phyloP scores from a whole-genome alignment of 1,284 basidiomycete species.

The Singerocomus rubriflavus region DNA sequence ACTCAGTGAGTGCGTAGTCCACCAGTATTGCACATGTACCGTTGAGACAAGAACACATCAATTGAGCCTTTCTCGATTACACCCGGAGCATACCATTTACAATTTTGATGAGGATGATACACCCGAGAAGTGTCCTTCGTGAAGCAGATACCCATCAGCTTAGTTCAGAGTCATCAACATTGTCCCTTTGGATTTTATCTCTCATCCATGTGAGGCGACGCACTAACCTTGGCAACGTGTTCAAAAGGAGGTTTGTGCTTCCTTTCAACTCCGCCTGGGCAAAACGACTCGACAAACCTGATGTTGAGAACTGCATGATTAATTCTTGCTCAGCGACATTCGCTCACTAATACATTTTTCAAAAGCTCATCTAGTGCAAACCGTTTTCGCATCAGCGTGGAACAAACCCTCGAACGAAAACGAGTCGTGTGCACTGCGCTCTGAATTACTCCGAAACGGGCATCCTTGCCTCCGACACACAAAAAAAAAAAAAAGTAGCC shows the following conservation, averaged over 20 bases:
- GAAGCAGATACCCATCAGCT: no score
- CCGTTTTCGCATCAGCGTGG: no score
- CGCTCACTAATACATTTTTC: background rate
- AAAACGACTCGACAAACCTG: background rate
- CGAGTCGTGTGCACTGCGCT: no score
- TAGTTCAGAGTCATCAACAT: background rate
- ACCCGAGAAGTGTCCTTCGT: no score
- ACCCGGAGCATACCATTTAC: background rate
- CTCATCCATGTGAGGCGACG: background rate
- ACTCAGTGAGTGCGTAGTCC: background rate
- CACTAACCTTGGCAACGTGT: background rate
- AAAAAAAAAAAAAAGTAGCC: no score
- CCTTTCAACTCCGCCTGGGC: background rate
- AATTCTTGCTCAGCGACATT: background rate
- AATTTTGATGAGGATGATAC: background rate
- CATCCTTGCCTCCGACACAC: no score
- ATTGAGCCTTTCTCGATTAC: background rate
- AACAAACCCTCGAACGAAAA: no score
- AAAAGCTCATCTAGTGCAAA: no score
- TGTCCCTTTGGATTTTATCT: background rate
- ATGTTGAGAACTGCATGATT: background rate
- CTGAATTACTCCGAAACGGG: no score
- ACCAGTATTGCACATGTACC: background rate
- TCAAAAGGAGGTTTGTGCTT: background rate
- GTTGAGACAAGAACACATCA: background rate